Conservation (phyloP, 305 asterid species). For the Solanum hybrid region DNA sequence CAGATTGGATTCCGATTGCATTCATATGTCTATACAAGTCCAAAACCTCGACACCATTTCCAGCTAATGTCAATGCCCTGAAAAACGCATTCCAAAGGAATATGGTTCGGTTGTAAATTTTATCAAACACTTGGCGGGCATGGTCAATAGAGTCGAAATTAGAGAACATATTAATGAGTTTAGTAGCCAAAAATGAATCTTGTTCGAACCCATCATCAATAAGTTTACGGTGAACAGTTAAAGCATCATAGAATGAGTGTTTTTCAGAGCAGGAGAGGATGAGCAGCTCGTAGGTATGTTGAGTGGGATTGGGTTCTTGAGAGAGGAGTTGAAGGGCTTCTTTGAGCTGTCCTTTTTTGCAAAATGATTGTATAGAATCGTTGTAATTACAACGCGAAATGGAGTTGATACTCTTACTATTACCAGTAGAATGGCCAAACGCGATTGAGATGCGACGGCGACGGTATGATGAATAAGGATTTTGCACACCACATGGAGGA, state of each 20-base stretch:
- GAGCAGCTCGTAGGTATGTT: conserved; percentile 74
- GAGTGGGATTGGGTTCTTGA: conserved; percentile 49
- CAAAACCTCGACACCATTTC: conserved; percentile 67
- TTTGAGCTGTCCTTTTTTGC: conserved; percentile 64
- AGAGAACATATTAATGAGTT: conserved; percentile 58
- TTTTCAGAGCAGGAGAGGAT: conserved; percentile 49
- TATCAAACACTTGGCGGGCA: conserved; percentile 83
- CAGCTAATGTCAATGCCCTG: conserved; percentile 64
- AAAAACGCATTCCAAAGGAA: conserved; percentile 78
- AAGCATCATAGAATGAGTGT: conserved; percentile 36
- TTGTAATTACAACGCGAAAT: conserved; percentile 23
- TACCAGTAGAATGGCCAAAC: background rate
- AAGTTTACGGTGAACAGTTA: conserved; percentile 41
- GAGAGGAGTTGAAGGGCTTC: conserved; percentile 60
- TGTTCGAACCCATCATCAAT: conserved; percentile 55
- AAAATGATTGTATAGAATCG: conserved; percentile 61
- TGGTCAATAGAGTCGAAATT: conserved; percentile 33
- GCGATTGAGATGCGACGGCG: background rate
- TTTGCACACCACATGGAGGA: background rate
- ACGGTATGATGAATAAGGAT: background rate
- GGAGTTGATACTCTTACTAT: background rate
- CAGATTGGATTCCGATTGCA: conserved; percentile 41
- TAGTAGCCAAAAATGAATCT: conserved; percentile 84
- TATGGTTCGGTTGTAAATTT: conserved; percentile 42
- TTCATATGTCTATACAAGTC: conserved; percentile 55